Percentiles rank a stretch among this genome's conserved stretches.
phyloP scores from a whole-genome alignment of 495 filamentous ascomycete species.

The Neurospora sp. region DNA sequence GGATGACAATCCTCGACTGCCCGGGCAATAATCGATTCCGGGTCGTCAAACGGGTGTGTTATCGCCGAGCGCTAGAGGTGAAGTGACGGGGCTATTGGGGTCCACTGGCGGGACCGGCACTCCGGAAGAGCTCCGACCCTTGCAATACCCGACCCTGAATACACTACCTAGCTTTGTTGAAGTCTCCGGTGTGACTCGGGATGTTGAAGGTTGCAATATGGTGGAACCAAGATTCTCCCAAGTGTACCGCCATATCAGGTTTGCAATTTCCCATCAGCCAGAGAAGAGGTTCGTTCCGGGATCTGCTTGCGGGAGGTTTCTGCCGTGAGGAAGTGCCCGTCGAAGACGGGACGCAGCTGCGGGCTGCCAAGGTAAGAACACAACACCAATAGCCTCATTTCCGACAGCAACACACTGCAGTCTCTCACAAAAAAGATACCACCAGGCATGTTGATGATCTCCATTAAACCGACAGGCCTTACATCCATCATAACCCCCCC shows the following conservation, averaged over 20 bases:
- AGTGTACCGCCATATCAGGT: not conserved
- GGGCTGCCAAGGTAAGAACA: not conserved
- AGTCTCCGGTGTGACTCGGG: not conserved
- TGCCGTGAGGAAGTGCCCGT: not conserved
- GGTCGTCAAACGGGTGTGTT: not conserved
- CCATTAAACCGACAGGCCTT: not conserved
- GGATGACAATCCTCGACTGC: not conserved
- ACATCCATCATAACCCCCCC: not conserved
- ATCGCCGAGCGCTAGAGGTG: not conserved
- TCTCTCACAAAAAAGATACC: not conserved
- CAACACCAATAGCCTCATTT: not conserved
- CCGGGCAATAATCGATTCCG: not conserved
- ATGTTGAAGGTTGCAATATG: not conserved
- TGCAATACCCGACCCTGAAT: not conserved
- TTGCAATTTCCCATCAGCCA: not conserved
- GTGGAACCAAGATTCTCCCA: not conserved
- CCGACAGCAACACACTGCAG: not conserved
- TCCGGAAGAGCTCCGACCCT: not conserved
- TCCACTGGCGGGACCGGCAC: not conserved
- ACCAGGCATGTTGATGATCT: not conserved
- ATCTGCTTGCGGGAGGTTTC: not conserved
- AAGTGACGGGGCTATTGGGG: not conserved
- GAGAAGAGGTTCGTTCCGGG: not conserved
- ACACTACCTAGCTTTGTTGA: not conserved
- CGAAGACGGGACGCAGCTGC: not conserved